These are phyloP conservation scores for Pseudogymnoascus sp. DNA, from an alignment of 2,329 filamentous ascomycete species.

Conservation along the genomic window DNA sequence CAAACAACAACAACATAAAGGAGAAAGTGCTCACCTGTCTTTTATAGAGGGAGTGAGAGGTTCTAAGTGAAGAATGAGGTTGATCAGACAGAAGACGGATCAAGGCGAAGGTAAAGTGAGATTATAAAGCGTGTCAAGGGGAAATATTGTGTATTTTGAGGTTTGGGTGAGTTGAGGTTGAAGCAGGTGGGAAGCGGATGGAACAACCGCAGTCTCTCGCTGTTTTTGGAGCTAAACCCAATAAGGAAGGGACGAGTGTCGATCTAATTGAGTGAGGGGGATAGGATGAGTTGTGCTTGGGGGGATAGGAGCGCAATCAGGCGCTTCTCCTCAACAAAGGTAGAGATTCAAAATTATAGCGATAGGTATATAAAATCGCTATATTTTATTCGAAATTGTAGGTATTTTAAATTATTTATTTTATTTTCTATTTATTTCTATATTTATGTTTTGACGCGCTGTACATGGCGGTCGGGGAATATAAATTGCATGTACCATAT, in stretches of 20 bases:
- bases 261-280: background rate
- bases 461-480: background rate
- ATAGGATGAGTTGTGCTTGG: background rate
- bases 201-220: slow-evolving; percentile 14
- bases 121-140: slow-evolving; percentile 8
- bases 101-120: background rate
- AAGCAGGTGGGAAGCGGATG: slow-evolving; percentile 18
- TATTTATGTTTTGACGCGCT: background rate
- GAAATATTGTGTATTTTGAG: slow-evolving; percentile 11
- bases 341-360: background rate
- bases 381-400: background rate
- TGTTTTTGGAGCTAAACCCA: background rate
- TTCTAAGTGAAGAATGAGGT: slow-evolving; percentile 1
- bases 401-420: background rate
- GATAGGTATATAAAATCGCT: background rate
- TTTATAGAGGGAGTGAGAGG: slow-evolving; percentile 12
- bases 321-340: background rate
- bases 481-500: background rate
- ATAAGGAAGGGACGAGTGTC: background rate
- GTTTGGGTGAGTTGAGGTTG: slow-evolving; percentile 18
- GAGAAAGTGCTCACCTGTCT: slow-evolving; percentile 21
- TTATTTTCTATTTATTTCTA: background rate
- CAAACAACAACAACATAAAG: slow-evolving; percentile 17
- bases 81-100: slow-evolving; percentile 8
- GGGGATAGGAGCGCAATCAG: background rate